A percentile compares a stretch with the other conserved stretches of the same genome.
phyloP scores from a whole-genome alignment of 1,284 basidiomycete genomes.

The Sanghuangporus weigelae region DNA sequence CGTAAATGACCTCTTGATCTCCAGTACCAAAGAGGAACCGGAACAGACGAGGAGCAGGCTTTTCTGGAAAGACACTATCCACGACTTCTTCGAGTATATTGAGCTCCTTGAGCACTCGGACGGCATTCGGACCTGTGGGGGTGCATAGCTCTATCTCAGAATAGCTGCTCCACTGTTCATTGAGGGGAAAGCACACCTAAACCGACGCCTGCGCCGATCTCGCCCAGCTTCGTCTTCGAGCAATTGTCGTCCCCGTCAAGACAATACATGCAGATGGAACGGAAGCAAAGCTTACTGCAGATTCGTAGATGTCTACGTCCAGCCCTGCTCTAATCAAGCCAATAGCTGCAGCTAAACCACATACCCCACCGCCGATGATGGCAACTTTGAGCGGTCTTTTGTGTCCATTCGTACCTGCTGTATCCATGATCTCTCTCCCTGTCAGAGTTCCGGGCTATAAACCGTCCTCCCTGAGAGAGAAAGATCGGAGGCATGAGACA shows the following conservation, averaged over 20 bases:
- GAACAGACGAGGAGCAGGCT: conserved; percentile 31
- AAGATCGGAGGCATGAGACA: background rate
- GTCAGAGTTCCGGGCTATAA: background rate
- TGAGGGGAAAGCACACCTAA: conserved; percentile 33
- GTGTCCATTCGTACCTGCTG: background rate
- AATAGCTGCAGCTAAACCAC: conserved; percentile 42
- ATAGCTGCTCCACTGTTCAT: background rate
- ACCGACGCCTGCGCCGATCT: conserved; percentile 50
- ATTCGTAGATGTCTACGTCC: conserved; percentile 44
- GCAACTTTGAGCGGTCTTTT: conserved; percentile 41
- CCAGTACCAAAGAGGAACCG: conserved; percentile 37
- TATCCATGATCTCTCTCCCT: background rate
- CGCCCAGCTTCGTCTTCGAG: conserved; percentile 38
- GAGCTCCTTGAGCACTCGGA: conserved; percentile 39
- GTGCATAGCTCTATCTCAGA: background rate
- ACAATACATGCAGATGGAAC: background rate
- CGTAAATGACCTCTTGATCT: conserved; percentile 40
- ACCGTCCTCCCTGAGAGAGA: background rate
- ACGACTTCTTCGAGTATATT: conserved; percentile 40
- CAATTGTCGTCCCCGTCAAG: background rate
- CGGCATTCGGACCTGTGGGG: conserved; percentile 42
- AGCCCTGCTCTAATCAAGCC: conserved; percentile 40
- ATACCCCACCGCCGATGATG: conserved; percentile 50
- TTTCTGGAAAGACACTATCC: conserved; percentile 29
- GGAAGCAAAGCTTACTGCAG: conserved; percentile 30